Base-by-base conservation (phyloP, 352 stramenopile species). In the Peronospora farinosa region DNA sequence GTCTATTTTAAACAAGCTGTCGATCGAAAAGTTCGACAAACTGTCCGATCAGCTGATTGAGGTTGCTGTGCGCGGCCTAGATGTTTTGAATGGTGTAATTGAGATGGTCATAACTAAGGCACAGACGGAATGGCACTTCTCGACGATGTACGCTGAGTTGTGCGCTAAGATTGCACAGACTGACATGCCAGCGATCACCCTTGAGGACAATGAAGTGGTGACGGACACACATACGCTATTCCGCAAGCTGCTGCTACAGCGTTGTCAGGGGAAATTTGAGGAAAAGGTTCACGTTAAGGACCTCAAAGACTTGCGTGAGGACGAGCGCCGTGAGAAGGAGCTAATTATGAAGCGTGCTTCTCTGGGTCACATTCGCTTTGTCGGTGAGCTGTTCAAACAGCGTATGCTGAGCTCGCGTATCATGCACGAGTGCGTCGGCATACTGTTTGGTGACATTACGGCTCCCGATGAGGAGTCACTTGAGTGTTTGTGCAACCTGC, bases 1-100 rank as follows among this genome's bases (percentile, higher is more conserved):
- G 46, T 59, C 94, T 30, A 95, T 98, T 46, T 65, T 98, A 15
- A 98, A 98, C 82, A 98, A 98, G 73, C 75, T 98, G 36, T 98
- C 90, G 38, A 84, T 98, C 28, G 96, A 97, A 38, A 98, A 97
- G 53, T 97, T 98, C 45, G 89, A 97, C 48, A 96, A 96, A 57
- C 71, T 98, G 23, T 97, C 87, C 16, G 73, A 90, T 37, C 74
- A 90, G 38, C 86, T 98, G 28, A 90, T 97, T 54, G 67, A 87
- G 9, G 88, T 96, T 33, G 89, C 86, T 5, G 92, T 97, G 52
- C 81, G 73, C 12, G 75, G 73, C 28, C 52, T 87, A 7, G 79
- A 88, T 13, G 77, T 95, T 13, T 60, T 97, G 11, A 81, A 79
- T 43, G 86, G 78, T 30, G 88, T 95, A 32, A 96, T 98, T 50